Percentiles rank a stretch among this genome's conserved stretches.
Conservation (phyloP, 305 asterid species). For the Petunia hybrid region DNA sequence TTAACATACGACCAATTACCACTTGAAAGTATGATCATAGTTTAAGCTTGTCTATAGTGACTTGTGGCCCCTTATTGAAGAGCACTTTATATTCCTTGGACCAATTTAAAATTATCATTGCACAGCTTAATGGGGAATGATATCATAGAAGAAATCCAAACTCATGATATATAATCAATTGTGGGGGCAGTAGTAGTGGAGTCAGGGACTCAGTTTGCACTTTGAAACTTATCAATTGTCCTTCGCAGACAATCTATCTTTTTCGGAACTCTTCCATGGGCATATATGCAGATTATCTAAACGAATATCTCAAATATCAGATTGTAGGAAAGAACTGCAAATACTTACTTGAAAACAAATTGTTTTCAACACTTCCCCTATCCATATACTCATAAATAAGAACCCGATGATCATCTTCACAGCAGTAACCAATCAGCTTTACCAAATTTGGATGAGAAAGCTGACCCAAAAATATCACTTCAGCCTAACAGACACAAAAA, state of each 20-base stretch:
- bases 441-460: slow-evolving; percentile 94
- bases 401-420: slow-evolving; percentile 82
- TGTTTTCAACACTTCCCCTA: slow-evolving; percentile 84
- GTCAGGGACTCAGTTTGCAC: not conserved
- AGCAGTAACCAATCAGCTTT: slow-evolving; percentile 87
- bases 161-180: not conserved
- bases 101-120: slow-evolving; percentile 21
- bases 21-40: slow-evolving; percentile 1
- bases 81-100: not conserved
- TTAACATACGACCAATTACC: not conserved
- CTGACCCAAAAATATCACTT: slow-evolving; percentile 88
- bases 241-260: not conserved
- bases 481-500: slow-evolving; percentile 57
- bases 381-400: slow-evolving; percentile 84
- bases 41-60: not conserved
- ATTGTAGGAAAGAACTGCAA: not conserved
- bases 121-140: slow-evolving; percentile 23
- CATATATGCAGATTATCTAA: not conserved
- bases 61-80: not conserved
- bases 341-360: slow-evolving; percentile 79
- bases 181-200: not conserved
- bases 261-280: not conserved
- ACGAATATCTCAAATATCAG: not conserved
- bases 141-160: not conserved
- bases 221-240: not conserved